A percentile compares a stretch with the other conserved stretches of the same genome.
Evolutionary conservation across 2,329 filamentous ascomycete species (phyloP).

Genomic region (Talaromyces atroroseus): DNA sequence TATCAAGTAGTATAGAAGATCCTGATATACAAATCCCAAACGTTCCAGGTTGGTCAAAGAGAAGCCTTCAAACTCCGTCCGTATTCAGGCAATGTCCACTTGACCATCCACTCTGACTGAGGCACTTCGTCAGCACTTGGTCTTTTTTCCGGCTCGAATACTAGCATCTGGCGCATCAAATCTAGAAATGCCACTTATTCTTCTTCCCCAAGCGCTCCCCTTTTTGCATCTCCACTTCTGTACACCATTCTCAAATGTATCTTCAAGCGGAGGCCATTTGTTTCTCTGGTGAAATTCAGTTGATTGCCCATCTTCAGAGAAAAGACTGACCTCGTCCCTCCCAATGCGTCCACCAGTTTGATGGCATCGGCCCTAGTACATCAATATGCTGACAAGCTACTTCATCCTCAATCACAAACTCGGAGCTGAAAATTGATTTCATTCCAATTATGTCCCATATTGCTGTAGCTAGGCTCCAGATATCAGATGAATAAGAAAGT

Average conservation of each 20-base stretch:
- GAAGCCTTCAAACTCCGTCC: not conserved
- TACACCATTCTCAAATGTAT: conserved; percentile 24
- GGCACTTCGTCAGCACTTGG: conserved; percentile 26
- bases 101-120: conserved; percentile 31
- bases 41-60: not conserved
- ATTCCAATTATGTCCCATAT: conserved; percentile 27
- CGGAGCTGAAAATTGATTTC: conserved; percentile 16
- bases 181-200: conserved; percentile 23
- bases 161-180: conserved; percentile 29
- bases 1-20: no score
- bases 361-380: conserved; percentile 16
- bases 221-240: conserved; percentile 16
- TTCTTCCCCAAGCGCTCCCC: conserved; percentile 17
- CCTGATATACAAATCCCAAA: no score
- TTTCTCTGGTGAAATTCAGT: conserved; percentile 2
- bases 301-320: conserved; percentile 14
- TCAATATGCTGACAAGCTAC: conserved; percentile 20
- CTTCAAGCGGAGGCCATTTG: conserved; percentile 18
- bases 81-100: conserved; percentile 24
- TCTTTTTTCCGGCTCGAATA: conserved; percentile 24
- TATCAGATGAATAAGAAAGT: conserved; percentile 22
- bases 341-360: not conserved
- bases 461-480: conserved; percentile 23
- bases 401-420: conserved; percentile 16
- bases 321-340: conserved; percentile 1